These are phyloP conservation scores for Lepiota brunneoincarnata DNA, from an alignment of 768 basidiomycete genomes.

Conservation along the genomic window DNA sequence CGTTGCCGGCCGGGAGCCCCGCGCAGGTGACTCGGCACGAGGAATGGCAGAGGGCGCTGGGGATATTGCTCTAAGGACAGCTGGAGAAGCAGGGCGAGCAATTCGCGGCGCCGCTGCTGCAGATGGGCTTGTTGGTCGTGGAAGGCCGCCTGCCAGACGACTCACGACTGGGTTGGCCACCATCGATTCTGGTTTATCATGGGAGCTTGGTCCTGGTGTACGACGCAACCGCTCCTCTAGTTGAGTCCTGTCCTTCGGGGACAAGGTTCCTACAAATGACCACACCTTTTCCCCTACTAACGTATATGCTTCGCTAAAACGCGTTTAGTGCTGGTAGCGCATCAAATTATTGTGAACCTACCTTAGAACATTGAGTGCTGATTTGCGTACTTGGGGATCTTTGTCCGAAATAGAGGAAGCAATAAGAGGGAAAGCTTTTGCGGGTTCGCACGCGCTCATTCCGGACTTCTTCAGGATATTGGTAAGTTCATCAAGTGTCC, in stretches of 20 bases:
- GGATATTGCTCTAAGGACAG: conserved; percentile 38
- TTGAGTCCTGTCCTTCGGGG: conserved; percentile 88
- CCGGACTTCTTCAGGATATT: conserved; percentile 79
- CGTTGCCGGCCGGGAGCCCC: conserved; percentile 22
- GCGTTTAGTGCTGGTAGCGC: conserved; percentile 10
- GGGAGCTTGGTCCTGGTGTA: conserved; percentile 63
- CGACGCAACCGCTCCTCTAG: conserved; percentile 87
- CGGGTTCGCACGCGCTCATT: conserved; percentile 75
- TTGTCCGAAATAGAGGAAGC: conserved; percentile 85
- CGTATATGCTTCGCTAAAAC: conserved; percentile 70
- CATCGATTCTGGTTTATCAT: conserved; percentile 33
- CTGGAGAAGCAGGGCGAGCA: conserved; percentile 49
- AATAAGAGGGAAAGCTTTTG: conserved; percentile 75
- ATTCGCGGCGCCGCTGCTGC: conserved; percentile 28
- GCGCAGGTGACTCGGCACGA: conserved; percentile 44
- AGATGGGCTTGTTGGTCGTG: conserved; percentile 33
- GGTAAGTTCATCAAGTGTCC: conserved; percentile 79
- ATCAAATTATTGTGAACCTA: conserved; percentile 28
- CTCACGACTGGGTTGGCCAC: conserved; percentile 41
- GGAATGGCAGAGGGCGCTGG: conserved; percentile 32
- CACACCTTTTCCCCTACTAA: conserved; percentile 86
- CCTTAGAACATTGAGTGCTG: conserved; percentile 82
- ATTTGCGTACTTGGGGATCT: conserved; percentile 85
- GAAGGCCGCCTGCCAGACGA: conserved; percentile 45
- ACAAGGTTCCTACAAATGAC: conserved; percentile 70